Evolutionary conservation across 306 rosid genomes (phyloP), one percentile per base, ranked within the genome.

Genomic region (Lathyrus aphaca): DNA sequence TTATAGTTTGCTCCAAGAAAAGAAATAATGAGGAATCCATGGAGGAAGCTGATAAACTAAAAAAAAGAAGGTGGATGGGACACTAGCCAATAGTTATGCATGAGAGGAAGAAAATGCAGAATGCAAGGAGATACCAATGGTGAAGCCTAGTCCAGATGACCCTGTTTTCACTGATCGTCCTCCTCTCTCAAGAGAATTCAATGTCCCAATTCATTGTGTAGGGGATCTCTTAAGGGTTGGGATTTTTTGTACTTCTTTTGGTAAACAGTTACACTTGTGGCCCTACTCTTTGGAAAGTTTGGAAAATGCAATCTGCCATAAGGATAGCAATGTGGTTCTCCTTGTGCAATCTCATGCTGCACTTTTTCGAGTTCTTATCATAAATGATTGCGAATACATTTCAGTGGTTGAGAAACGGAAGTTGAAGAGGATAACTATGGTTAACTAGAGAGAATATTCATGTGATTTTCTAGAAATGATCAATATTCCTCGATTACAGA

Each of bases 311-410:
- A 75, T 94, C 69, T 76, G 90, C 77, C 96, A 94, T 73, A 86
- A 86, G 86, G 95, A 84, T 25, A 76, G 97, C 72, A 88, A 82
- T 69, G 81, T 74, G 72, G 74, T 76, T 70, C 91, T 94, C 73
- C 96, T 94, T 50, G 91, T 91, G 83, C 97, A 94, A 87, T 73
- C 87, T 81, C 99, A 91, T 81, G 75, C 96, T 48, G 83, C 88
- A 76, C 89, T 88, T 69, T 79, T 94, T 32, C 96, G 96, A 49
- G 59, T 91, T 85, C 97, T 94, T 42, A 74, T 91, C 46, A 82
- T 80, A 57, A 91, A 87, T 15, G 69, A 79, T 2, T 82, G 79
- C 6, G 82, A 88, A 46, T 91, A 72, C 80, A 60, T 76, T 56
- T 61, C 68, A 56, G 84, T 82, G 75, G 74, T 84, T 56, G 73